Evolutionary conservation across 169 alveolate genomes (phyloP).

Genomic region (Amoebophrya sp.): DNA sequence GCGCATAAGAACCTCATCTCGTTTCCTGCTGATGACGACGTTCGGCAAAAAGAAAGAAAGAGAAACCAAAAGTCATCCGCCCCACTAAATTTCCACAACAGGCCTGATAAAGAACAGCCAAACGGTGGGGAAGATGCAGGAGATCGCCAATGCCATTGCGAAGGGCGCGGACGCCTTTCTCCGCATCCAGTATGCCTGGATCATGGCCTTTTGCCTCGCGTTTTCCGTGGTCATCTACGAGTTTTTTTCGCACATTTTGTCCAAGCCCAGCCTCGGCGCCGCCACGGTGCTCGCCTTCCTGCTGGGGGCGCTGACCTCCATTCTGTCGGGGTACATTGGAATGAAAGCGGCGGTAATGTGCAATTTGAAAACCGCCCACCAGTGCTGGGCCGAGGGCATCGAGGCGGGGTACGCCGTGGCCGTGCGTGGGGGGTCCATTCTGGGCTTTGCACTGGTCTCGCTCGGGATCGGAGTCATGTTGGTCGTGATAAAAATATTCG

Average conservation of each 20-base stretch:
- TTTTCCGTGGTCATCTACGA: slow-evolving; percentile 59
- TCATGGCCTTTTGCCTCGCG: slow-evolving; percentile 61
- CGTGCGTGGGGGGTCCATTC: slow-evolving; percentile 73
- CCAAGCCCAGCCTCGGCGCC: neutral
- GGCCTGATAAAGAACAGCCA: neutral
- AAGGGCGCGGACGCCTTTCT: slow-evolving; percentile 84
- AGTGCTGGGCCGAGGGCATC: slow-evolving; percentile 50
- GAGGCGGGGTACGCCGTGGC: slow-evolving; percentile 65
- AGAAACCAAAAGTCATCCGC: too few species aligned
- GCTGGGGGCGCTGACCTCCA: slow-evolving; percentile 76
- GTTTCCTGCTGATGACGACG: too few species aligned
- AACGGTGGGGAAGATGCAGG: slow-evolving; percentile 48
- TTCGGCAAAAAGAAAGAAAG: too few species aligned
- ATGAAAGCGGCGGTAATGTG: slow-evolving; percentile 73
- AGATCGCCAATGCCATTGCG: slow-evolving; percentile 61
- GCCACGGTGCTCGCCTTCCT: slow-evolving; percentile 72
- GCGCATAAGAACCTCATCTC: too few species aligned
- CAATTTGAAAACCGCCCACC: slow-evolving; percentile 48
- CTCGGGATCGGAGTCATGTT: slow-evolving; percentile 60
- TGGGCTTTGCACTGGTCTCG: slow-evolving; percentile 77
- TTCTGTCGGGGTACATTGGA: slow-evolving; percentile 76
- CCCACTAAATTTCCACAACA: neutral
- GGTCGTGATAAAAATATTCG: neutral
- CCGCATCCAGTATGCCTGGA: slow-evolving; percentile 63
- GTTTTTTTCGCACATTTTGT: slow-evolving; percentile 17